Conservation (phyloP, 2,329 filamentous ascomycete species). For the Aspergillus japonicus region DNA sequence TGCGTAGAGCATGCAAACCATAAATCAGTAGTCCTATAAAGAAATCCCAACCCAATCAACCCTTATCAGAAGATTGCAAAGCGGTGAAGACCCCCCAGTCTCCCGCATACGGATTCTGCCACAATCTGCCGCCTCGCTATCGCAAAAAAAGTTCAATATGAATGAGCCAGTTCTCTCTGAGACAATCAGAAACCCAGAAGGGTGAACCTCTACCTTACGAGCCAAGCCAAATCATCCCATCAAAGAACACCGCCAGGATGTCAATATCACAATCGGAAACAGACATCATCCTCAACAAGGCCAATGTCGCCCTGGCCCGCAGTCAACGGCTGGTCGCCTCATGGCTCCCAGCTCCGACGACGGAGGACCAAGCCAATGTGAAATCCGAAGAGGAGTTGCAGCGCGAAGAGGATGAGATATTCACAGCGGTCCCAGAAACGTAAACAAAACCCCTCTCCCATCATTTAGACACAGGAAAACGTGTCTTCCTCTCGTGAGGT, state of each 20-base stretch:
- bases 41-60: too few species aligned
- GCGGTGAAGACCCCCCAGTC: not conserved
- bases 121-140: slow-evolving; percentile 12
- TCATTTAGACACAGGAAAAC: too few species aligned
- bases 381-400: slow-evolving; percentile 48
- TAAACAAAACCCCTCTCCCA: slow-evolving; percentile 29
- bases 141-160: slow-evolving; percentile 6
- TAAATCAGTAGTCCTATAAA: too few species aligned
- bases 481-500: not conserved
- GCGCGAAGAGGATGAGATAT: slow-evolving; percentile 55
- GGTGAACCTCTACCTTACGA: not conserved
- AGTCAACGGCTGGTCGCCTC: slow-evolving; percentile 56
- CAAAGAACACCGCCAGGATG: slow-evolving; percentile 8
- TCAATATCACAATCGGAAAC: slow-evolving; percentile 43
- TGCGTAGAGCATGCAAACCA: too few species aligned
- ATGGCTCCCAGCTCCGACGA: slow-evolving; percentile 53
- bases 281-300: slow-evolving; percentile 56
- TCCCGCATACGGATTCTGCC: slow-evolving; percentile 9
- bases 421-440: slow-evolving; percentile 55
- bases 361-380: slow-evolving; percentile 37
- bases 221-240: not conserved
- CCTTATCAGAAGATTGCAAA: not conserved
- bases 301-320: slow-evolving; percentile 54
- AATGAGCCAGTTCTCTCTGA: not conserved
- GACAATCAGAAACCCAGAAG: not conserved